These are phyloP conservation scores for Pythium folliculosum DNA, from an alignment of 352 stramenopile species.

Conservation along the genomic window DNA sequence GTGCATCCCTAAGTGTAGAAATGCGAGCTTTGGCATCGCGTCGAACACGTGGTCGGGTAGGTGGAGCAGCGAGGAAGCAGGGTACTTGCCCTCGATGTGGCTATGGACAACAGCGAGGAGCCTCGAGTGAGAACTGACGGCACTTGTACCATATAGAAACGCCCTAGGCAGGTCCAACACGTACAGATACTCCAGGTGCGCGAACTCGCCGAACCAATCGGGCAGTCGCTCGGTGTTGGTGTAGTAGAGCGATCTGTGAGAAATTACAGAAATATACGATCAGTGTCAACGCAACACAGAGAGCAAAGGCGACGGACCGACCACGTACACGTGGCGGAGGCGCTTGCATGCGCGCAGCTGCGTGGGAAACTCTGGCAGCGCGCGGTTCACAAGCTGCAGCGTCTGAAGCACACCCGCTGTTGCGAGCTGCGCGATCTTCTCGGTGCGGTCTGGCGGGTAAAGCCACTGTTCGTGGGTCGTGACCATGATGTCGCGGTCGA, in stretches of 20 bases:
- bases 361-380: neutral
- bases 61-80: neutral
- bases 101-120: neutral
- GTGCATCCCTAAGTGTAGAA: constrained; percentile 5
- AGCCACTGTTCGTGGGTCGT: constrained; percentile 5
- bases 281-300: neutral
- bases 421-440: constrained; percentile 9
- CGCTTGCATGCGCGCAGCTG: neutral
- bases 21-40: constrained; percentile 1
- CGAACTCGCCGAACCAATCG: constrained; percentile 10
- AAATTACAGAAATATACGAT: too few species aligned
- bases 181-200: constrained; percentile 14
- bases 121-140: neutral
- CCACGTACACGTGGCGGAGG: constrained; percentile 6
- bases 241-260: constrained; percentile 9
- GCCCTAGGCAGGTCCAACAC: too few species aligned
- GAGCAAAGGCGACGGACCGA: too few species aligned
- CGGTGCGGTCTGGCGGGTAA: neutral
- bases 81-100: constrained; percentile 1
- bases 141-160: neutral
- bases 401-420: neutral
- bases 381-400: too few species aligned
- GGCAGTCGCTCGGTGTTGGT: neutral
- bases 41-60: constrained; percentile 5
- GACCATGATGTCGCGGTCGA: constrained; percentile 4